Base-by-base conservation (phyloP, 163 green algal genomes). In the Scenedesmus sp. region DNA sequence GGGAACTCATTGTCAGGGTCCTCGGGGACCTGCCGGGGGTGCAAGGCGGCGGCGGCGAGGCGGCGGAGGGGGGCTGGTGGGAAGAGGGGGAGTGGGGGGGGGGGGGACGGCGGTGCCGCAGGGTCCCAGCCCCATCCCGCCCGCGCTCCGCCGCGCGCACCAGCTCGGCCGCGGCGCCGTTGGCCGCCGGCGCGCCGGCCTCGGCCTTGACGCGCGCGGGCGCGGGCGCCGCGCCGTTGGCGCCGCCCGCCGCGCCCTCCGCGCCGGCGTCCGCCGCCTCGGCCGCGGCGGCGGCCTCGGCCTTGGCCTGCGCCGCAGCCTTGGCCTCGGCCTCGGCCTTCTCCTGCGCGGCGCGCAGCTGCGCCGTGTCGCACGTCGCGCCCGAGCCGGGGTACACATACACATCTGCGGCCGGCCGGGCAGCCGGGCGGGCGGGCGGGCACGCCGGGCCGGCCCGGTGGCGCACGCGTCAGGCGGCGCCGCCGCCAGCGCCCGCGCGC, bases 301-400 rank as follows among this genome's bases (percentile, higher is more conserved):
- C 42, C 10, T 20, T 2, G 57, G 47, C 62, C 45, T 3, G 28
- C 53, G n/a, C 60, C 58, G 51, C 73, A 24, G 17, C 29, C 39
- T 26, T 60, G 28, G 20, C 39, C 44, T 56, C 51, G 11, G 45
- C 18, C 70, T 45, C 24, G n/a, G 7, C 44, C 34, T 22, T 7
- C 48, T 20, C 39, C 48, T 66, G 53, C 29, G 29, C n/a, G 51
- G 10, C 18, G 33, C 69, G 0, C 11, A 73, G 42, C 39, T 70
- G 20, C 51, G 70, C 29, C 14, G 75, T 94, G 87, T 97, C 94
- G 33, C 63, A 83, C 4, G 92, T 98, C 39, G 86, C 89, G 11
- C 95, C 95, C 2, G 90, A 95, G 11, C 94, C 95, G 0, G 95
- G 95, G 84, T 98, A 98, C n/a, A 98, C 75, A 63, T 48, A 82